phyloP scores from a whole-genome alignment of 345 rosid genomes.

The Hibiscus tridactylites region DNA sequence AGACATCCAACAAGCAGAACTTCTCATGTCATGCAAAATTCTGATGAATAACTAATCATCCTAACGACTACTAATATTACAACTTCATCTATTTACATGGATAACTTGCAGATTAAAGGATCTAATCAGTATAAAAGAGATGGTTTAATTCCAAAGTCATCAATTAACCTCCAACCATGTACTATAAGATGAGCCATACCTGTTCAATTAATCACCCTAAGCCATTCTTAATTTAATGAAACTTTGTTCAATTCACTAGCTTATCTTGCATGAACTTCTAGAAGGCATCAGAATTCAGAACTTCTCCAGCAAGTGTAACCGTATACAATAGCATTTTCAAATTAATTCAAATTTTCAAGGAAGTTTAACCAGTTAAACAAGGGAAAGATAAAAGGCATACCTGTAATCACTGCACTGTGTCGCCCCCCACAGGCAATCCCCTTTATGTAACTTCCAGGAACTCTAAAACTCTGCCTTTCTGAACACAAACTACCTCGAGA shows the following conservation, averaged over 20 bases:
- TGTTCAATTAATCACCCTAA: not conserved
- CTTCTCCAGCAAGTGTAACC: not conserved
- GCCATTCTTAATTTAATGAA: not conserved
- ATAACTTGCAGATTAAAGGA: not conserved
- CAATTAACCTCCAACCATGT: not conserved
- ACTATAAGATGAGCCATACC: not conserved
- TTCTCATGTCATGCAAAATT: not conserved
- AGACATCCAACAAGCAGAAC: not conserved
- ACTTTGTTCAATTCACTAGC: not conserved
- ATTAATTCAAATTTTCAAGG: not conserved
- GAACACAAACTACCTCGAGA: slow-evolving; percentile 47
- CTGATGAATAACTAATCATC: not conserved
- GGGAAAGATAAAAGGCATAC: slow-evolving; percentile 26
- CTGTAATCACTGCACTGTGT: slow-evolving; percentile 91
- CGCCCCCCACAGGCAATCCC: slow-evolving; percentile 94
- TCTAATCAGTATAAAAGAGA: not conserved
- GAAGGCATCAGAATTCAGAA: not conserved
- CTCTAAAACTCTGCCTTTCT: slow-evolving; percentile 48
- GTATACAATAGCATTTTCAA: not conserved
- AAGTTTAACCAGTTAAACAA: not conserved
- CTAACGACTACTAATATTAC: not conserved
- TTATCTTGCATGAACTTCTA: not conserved
- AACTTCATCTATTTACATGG: not conserved
- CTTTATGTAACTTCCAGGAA: slow-evolving; percentile 81
- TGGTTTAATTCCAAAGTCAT: not conserved